Conservation (phyloP, 495 filamentous ascomycete genomes). For the Neurospora sp. region DNA sequence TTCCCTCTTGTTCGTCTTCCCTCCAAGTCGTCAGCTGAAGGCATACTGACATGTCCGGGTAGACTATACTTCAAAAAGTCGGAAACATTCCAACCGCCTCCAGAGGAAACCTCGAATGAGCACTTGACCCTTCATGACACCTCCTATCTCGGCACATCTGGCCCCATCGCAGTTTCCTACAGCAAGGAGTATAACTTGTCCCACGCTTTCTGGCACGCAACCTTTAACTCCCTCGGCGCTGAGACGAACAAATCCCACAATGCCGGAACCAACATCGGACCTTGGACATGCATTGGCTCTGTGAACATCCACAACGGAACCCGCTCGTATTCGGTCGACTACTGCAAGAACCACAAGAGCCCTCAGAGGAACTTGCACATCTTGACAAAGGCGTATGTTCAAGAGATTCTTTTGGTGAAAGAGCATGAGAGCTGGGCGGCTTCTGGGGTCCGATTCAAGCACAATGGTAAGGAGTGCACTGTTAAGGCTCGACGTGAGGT, state of each 20-base stretch:
- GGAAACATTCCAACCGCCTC: conserved; percentile 37
- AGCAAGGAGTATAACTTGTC: conserved; percentile 30
- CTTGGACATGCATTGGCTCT: conserved; percentile 34
- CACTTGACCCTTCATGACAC: conserved; percentile 21
- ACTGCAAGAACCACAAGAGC: conserved; percentile 26
- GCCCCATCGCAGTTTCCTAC: conserved; percentile 37
- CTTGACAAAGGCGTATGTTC: conserved; percentile 28
- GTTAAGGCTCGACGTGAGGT: conserved; percentile 34
- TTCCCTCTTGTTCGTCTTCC: conserved; percentile 27
- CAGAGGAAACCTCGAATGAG: conserved; percentile 19
- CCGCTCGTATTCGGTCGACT: conserved; percentile 38
- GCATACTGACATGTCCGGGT: background rate
- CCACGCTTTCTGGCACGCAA: conserved; percentile 39
- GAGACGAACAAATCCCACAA: conserved; percentile 30
- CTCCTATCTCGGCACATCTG: conserved; percentile 27
- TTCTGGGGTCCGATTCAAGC: conserved; percentile 32
- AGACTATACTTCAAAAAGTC: conserved; percentile 41
- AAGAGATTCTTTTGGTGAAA: conserved; percentile 26
- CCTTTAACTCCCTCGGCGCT: conserved; percentile 32
- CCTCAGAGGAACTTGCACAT: conserved; percentile 33
- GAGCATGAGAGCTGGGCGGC: conserved; percentile 22
- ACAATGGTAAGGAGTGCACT: conserved; percentile 19
- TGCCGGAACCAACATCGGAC: conserved; percentile 33
- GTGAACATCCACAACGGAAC: conserved; percentile 27
- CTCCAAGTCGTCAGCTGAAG: background rate